Evolutionary conservation across 148 eudicot genomes (phyloP), one percentile per base, ranked within the genome.

Genomic region (Cornus florida): DNA sequence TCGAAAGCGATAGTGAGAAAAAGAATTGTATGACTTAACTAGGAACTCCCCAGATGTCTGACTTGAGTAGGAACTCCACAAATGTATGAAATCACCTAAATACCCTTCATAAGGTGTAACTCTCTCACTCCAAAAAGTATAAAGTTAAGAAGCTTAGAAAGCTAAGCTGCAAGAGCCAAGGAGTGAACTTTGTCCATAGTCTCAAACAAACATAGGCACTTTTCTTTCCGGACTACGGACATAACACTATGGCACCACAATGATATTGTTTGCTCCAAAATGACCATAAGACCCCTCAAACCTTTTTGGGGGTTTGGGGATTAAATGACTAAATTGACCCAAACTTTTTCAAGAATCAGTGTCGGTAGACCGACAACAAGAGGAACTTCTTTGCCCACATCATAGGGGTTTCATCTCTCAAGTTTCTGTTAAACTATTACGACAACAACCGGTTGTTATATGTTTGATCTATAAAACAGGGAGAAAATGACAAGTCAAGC

Each of bases 301-400:
- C 14, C 46, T 70, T n/a, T 81, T 76, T 69, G 43, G 8, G 43
- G 8, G 31, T 57, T 2, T 46, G 56, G 46, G 67, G 31, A 17
- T 70, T 11, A 83, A 79, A 79, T 71, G 86, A 79, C 79, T 24
- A 65, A 71, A 70, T 16, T 50, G 43, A 57, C 73, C 74, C 38
- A 32, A 2, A 11, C 17, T 71, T 69, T 71, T 79, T 74, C 56
- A 70, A 67, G 62, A 79, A 75, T 78, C 12, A 76, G 77, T 80
- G 83, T 84, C 86, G 86, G 86, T 84, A 53, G 78, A 64, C 77
- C 72, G 75, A 73, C 72, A 78, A n/a, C 67, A 64, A 48, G 66
- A 72, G 23, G 41, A 48, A 74, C 23, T 66, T 70, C 41, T 33
- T 62, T 62, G 10, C 79, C 73, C 66, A 33, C 72, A 68, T 69